Base-by-base conservation (phyloP, 1,284 basidiomycete genomes). In the Abortiporus biennis region DNA sequence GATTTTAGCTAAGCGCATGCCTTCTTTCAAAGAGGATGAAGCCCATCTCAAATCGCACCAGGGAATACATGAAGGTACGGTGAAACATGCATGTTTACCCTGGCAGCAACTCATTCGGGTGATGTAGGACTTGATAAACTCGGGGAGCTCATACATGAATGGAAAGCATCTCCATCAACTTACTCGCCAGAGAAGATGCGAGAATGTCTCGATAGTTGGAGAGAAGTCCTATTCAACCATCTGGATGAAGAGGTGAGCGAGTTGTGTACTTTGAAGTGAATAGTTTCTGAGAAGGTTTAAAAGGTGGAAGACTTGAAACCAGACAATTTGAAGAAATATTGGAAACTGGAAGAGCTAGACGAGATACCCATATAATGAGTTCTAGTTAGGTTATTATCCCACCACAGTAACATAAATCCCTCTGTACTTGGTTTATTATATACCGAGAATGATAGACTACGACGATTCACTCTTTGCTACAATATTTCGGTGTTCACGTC, bases 201-300 rank as follows among this genome's bases (percentile, higher is more conserved):
- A 40, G 67, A 51, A 2, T 78, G 77, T 51, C 63, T 85, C 47
- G 82, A 85, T 52, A 64, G 69, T 19, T 84, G 83, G 61, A 62
- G 73, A 27, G 75, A 75, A 21, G 76, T 81, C 5, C 62, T 86
- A n/a, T 84, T 84, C 61, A 59, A 54, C 17, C 83, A 85, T 59
- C 65, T 86, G 4, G 79, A 83, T 51, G 68, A 83, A 54, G 82
- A 86, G 65, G 81, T 80, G 46, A 8, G 45, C 38, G 5, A 6
- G n/a, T n/a, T n/a, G n/a, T n/a, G n/a, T n/a, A 6, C 36, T 13
- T 33, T 15, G 9, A 17, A 23, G 9, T 8, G 8, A 22, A 38
- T 27, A 6, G 21, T 6, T 17, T 22, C 31, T 23, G 11, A 6
- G 4, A 13, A 6, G 13, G 17, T 6, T 17, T 4, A 32, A n/a